These are phyloP conservation scores for Saururus chinensis DNA, from an alignment of 164 flowering plant genomes.

Conservation along the genomic window DNA sequence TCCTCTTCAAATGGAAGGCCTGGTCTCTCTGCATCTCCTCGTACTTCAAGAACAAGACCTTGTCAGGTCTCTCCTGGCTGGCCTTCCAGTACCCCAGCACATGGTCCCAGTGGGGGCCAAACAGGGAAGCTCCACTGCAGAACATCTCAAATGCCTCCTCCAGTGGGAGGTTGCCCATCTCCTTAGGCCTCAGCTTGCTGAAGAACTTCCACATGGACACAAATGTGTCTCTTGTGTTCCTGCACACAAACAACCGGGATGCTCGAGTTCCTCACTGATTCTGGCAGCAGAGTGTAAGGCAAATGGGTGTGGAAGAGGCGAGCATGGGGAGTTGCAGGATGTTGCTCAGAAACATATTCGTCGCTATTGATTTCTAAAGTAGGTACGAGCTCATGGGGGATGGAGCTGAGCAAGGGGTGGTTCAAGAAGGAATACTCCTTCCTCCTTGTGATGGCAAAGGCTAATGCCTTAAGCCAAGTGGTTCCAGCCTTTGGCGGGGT, in stretches of 20 bases:
- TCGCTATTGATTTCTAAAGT: background rate
- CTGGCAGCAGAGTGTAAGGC: slow-evolving; percentile 2
- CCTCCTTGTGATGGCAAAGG: background rate
- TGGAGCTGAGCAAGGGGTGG: slow-evolving; percentile 1
- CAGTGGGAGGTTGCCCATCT: background rate
- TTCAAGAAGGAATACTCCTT: background rate
- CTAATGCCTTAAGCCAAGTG: slow-evolving; percentile 2
- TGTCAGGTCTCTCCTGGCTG: slow-evolving; percentile 21
- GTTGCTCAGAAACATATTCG: background rate
- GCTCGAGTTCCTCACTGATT: background rate
- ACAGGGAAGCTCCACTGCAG: background rate
- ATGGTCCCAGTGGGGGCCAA: slow-evolving; percentile 4
- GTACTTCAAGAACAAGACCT: slow-evolving; percentile 26
- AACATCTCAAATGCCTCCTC: slow-evolving; percentile 7
- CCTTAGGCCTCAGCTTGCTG: background rate
- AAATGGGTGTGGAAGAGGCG: slow-evolving; percentile 2
- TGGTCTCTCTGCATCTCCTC: slow-evolving; percentile 28
- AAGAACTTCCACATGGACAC: slow-evolving; percentile 6
- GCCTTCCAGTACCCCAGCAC: slow-evolving; percentile 6
- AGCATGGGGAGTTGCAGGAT: no score
- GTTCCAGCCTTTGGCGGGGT: background rate
- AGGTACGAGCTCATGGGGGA: background rate
- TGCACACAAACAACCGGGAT: slow-evolving; percentile 6
- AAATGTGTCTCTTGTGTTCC: slow-evolving; percentile 7
- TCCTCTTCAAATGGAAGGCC: slow-evolving; percentile 2